Evolutionary conservation across 2,329 filamentous ascomycete species (phyloP).

Genomic region (Hyphodiscus sp.): DNA sequence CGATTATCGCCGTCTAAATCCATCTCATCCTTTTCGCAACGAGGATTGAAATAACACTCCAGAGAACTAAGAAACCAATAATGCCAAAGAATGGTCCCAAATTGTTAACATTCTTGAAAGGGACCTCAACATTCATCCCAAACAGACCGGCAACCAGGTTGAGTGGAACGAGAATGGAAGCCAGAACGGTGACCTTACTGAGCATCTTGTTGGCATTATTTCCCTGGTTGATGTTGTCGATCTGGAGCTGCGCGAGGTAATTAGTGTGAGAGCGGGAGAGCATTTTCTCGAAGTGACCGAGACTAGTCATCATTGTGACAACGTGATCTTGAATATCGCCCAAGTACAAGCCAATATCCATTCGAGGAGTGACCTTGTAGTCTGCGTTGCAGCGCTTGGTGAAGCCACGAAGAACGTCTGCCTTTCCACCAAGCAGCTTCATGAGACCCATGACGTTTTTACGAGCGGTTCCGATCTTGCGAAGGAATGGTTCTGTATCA

Average conservation of each 20-base stretch:
- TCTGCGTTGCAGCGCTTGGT: conserved; percentile 98
- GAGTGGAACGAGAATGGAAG: conserved; percentile 91
- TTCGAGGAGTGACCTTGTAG: conserved; percentile 88
- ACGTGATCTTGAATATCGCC: conserved; percentile 99
- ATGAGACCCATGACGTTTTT: conserved; percentile 94
- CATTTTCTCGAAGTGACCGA: conserved; percentile 97
- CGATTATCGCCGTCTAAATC: conserved; percentile 16
- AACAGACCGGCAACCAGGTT: conserved; percentile 67
- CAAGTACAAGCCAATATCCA: conserved; percentile 93
- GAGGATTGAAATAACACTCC: conserved; percentile 30
- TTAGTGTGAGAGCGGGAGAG: conserved; percentile 90
- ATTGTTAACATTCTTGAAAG: conserved; percentile 44
- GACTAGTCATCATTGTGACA: conserved; percentile 96
- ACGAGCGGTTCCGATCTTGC: conserved; percentile 80
- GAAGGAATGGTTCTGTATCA: conserved; percentile 81
- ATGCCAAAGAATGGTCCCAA: conserved; percentile 56
- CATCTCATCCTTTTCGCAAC: conserved; percentile 25
- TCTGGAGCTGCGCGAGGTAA: conserved; percentile 88
- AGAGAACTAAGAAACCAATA: conserved; percentile 48
- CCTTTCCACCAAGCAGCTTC: conserved; percentile 89
- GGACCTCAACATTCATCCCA: conserved; percentile 80
- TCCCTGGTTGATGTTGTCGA: conserved; percentile 83
- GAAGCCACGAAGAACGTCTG: conserved; percentile 96
- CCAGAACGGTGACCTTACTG: conserved; percentile 90
- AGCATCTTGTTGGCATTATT: conserved; percentile 84